Base-by-base conservation (phyloP, 768 basidiomycete genomes). In the Hygrophorus russula region DNA sequence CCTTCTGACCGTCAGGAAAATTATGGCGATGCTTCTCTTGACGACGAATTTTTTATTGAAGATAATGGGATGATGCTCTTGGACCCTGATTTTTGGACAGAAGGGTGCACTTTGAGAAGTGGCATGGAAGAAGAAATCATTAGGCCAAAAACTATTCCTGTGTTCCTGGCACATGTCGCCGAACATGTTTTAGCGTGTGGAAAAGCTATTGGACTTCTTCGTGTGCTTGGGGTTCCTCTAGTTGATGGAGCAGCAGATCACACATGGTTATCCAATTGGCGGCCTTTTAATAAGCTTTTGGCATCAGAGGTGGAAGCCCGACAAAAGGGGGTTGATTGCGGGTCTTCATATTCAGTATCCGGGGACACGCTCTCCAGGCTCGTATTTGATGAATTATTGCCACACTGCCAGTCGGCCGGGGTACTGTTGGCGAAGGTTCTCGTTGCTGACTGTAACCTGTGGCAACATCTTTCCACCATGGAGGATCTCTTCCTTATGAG, bases 41-140 rank as follows among this genome's bases (percentile, higher is more conserved):
- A 81, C 14, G 79, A 80, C 9, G 87, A 91, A 53, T 88, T 88
- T 60, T 89, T 90, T 59, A 76, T 91, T 36, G 81, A 83, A 53
- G 73, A 74, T 47, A 85, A 73, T 52, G 79, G 77, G 14, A 54
- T 71, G 35, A 71, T 71, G 1, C 54, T 81, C 15, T 48, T 76
- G 53, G 80, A 83, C 52, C 80, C 79, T 0, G 83, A 88, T 44
- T 87, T 87, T 53, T 91, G 87, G 87, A 63, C 69, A 24, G 78
- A 84, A 33, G 83, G 81, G 0, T 88, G 81, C 58, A 62, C 64
- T 2, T 56, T 87, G 47, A 62, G 78, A 31, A 70, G 71, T 37
- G 62, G 60, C 13, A 50, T 57, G 27, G 58, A 53, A 31, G 59
- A 56, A 1, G 56, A 53, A n/a, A n/a, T n/a, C 20, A 46, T 53